Percentiles rank a stretch among this genome's conserved stretches.
Conservation (phyloP, 441 rosid species). For the Euphorbia schlechtendalii region DNA sequence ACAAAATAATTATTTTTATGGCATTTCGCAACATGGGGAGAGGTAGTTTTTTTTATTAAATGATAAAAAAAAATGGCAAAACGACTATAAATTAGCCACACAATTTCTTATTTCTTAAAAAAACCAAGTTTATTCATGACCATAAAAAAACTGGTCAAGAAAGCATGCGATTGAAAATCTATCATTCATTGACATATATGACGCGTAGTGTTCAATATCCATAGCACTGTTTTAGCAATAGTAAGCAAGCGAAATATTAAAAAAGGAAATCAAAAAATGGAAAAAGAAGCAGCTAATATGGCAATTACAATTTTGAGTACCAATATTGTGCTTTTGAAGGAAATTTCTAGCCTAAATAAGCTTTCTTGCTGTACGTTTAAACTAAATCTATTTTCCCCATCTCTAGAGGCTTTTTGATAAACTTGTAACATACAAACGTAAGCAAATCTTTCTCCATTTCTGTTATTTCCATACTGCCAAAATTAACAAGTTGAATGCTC, state of each 20-base stretch:
- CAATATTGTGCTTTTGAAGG: too few species aligned
- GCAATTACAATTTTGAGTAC: background rate
- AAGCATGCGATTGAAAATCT: too few species aligned
- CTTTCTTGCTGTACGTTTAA: slow-evolving; percentile 6
- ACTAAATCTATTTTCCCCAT: slow-evolving; percentile 39
- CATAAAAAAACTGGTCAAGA: too few species aligned
- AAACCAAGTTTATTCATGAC: too few species aligned
- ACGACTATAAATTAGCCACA: too few species aligned
- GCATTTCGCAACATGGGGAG: too few species aligned
- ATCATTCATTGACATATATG: background rate
- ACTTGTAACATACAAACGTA: slow-evolving; percentile 39
- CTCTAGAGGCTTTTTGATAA: slow-evolving; percentile 41
- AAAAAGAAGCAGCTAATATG: background rate
- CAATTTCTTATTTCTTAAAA: too few species aligned
- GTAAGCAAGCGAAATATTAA: background rate
- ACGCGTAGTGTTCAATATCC: background rate
- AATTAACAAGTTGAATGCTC: slow-evolving; percentile 1
- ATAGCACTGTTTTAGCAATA: background rate
- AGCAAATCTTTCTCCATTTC: slow-evolving; percentile 45
- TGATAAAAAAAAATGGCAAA: too few species aligned
- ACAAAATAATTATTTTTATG: too few species aligned
- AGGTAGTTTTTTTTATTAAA: too few species aligned
- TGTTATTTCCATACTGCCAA: slow-evolving; percentile 31
- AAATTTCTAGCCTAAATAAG: too few species aligned
- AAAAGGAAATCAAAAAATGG: too few species aligned